Percentiles rank a stretch among this genome's conserved stretches.
Evolutionary conservation across 1,284 basidiomycete genomes (phyloP).

Genomic region (Trichosporon sp.): DNA sequence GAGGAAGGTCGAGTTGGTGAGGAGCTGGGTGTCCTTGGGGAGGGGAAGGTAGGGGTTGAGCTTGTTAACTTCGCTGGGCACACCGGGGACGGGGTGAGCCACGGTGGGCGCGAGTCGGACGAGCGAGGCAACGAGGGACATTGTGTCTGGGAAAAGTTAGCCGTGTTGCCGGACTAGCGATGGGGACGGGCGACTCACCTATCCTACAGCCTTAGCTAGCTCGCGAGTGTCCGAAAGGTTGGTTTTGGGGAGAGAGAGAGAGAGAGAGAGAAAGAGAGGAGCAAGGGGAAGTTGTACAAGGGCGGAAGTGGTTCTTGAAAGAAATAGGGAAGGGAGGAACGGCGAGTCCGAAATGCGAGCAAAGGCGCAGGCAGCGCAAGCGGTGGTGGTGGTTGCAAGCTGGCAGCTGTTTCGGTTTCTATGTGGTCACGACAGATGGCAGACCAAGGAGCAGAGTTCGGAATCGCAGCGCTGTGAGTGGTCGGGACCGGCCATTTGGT

Average conservation of each 20-base stretch:
- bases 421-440: conserved; percentile 14
- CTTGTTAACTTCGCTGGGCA: conserved; percentile 34
- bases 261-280: neutral
- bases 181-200: neutral
- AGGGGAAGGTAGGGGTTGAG: conserved; percentile 55
- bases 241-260: conserved; percentile 1
- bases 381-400: neutral
- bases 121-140: conserved; percentile 48
- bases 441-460: neutral
- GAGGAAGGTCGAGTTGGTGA: conserved; percentile 50
- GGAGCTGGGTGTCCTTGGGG: conserved; percentile 43
- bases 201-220: conserved; percentile 14
- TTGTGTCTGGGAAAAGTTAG: conserved; percentile 28
- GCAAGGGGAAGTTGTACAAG: neutral
- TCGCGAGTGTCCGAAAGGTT: conserved; percentile 17
- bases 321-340: neutral
- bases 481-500: conserved; percentile 12
- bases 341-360: neutral
- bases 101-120: conserved; percentile 46
- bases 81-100: conserved; percentile 45
- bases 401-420: neutral
- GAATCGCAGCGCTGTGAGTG: conserved; percentile 13
- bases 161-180: neutral
- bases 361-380: neutral
- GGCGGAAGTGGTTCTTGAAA: neutral